Conservation (phyloP, 108 stramenopile genomes). For the Nitzschia sp. region DNA sequence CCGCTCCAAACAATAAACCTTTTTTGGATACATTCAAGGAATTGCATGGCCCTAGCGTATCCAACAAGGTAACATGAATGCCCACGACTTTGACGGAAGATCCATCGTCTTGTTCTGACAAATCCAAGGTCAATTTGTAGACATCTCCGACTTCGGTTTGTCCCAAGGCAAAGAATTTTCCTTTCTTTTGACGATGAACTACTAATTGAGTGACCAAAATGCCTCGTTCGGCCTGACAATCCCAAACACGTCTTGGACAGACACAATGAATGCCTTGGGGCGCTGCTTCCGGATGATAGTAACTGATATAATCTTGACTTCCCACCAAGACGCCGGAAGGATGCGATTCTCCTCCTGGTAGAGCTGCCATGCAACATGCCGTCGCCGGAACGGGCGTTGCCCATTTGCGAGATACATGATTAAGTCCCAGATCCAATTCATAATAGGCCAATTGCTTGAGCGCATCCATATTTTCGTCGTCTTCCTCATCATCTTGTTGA, state of each 20-base stretch:
- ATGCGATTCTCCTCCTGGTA: conserved; percentile 93
- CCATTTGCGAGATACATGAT: conserved; percentile 96
- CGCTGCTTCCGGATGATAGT: conserved; percentile 61
- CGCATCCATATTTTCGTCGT: too few species aligned
- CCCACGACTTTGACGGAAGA: conserved; percentile 43
- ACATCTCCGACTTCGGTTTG: conserved; percentile 97
- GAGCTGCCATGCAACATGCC: conserved; percentile 86
- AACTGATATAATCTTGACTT: conserved; percentile 92
- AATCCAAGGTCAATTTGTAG: conserved; percentile 88
- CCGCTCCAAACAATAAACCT: conserved; percentile 90
- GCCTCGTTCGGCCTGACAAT: conserved; percentile 74
- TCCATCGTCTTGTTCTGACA: conserved; percentile 24
- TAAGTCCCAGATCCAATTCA: conserved; percentile 97
- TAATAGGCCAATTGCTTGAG: conserved; percentile 89
- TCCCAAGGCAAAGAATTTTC: conserved; percentile 92
- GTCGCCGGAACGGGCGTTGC: conserved; percentile 67
- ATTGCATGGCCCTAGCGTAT: conserved; percentile 89
- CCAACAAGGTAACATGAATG: conserved; percentile 77
- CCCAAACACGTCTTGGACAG: conserved; percentile 80
- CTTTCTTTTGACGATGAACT: conserved; percentile 88
- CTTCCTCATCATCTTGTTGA: conserved; percentile 13
- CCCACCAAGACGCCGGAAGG: conserved; percentile 96
- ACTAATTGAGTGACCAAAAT: conserved; percentile 81
- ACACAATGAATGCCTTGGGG: conserved; percentile 51
- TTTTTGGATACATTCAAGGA: conserved; percentile 89